Evolutionary conservation across 1,284 basidiomycete species (phyloP), one percentile per base, ranked within the genome.

Genomic region (Cronartium quercuum): DNA sequence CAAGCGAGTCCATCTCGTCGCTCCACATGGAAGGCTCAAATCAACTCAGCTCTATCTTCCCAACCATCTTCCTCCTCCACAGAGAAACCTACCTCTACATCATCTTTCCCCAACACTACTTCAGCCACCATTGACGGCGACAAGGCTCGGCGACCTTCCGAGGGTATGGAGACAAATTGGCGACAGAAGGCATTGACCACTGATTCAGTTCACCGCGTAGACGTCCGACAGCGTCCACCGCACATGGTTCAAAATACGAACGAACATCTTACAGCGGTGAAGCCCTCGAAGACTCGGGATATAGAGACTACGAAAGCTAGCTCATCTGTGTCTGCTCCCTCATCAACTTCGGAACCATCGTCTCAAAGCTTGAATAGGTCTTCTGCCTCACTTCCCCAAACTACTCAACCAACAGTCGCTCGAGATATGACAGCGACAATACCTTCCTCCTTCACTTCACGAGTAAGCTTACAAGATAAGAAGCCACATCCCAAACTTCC

Each of bases 401-500:
- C 35, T n/a, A 41, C 37, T 57, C 58, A 42, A 37, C 24, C 57
- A 6, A n/a, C 21, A 13, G 15, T 12, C 21, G 21, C 6, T 18
- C 3, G 34, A 64, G 47, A 64, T 40, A 6, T 37, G 18, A 38
- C 24, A 38, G 12, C 62, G 4, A 4, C 62, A 38, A 35, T 37
- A 2, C 13, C 10, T 41, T 18, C 41, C 18, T 40, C 37, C 15
- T 55, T 47, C 10, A 12, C 58, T 3, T 15, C 58, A 60, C n/a
- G 58, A 24, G 35, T 42, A 24, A 40, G 6, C 9, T 15, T 57
- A 37, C 15, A 38, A 10, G 71, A 74, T 10, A 74, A 74, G 37
- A 74, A 74, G 47, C 42, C 61, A n/a, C 34, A 40, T 10, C 65
- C 57, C 21, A 74, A 66, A 38, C 64, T 74, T 9, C 71, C 71